These are phyloP conservation scores for Gentiana dahurica DNA, from an alignment of 257 asterid species.

Conservation along the genomic window DNA sequence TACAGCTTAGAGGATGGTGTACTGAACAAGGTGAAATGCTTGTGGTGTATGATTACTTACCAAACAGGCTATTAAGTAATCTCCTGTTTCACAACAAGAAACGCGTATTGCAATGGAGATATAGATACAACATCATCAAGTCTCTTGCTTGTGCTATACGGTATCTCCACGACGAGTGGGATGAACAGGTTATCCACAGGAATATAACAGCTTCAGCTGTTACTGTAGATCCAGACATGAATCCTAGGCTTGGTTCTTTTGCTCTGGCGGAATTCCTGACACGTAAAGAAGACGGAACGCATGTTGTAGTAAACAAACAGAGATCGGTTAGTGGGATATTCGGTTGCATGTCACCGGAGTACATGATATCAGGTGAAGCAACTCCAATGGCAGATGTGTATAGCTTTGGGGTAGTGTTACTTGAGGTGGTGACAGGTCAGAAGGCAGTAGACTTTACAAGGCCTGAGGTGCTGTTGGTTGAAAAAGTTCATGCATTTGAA, in stretches of 20 bases:
- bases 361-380: conserved; percentile 68
- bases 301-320: conserved; percentile 43
- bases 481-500: conserved; percentile 43
- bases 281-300: conserved; percentile 61
- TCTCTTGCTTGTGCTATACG: conserved; percentile 81
- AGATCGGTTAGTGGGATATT: conserved; percentile 66
- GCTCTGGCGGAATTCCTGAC: conserved; percentile 84
- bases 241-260: conserved; percentile 81
- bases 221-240: conserved; percentile 59
- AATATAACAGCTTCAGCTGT: conserved; percentile 86
- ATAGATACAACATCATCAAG: conserved; percentile 56
- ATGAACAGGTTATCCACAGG: conserved; percentile 88
- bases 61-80: conserved; percentile 41
- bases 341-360: conserved; percentile 84
- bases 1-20: conserved; percentile 96
- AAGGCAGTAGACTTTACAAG: conserved; percentile 74
- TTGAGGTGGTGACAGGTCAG: conserved; percentile 69
- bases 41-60: conserved; percentile 65
- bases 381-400: conserved; percentile 81
- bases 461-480: conserved; percentile 48
- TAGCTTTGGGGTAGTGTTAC: conserved; percentile 81
- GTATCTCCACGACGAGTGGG: conserved; percentile 97
- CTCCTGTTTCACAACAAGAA: conserved; percentile 40
- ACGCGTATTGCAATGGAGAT: conserved; percentile 35
- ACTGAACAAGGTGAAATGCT: conserved; percentile 99